These are phyloP conservation scores for Rubia balearica DNA, from an alignment of 305 asterid genomes.

Conservation along the genomic window DNA sequence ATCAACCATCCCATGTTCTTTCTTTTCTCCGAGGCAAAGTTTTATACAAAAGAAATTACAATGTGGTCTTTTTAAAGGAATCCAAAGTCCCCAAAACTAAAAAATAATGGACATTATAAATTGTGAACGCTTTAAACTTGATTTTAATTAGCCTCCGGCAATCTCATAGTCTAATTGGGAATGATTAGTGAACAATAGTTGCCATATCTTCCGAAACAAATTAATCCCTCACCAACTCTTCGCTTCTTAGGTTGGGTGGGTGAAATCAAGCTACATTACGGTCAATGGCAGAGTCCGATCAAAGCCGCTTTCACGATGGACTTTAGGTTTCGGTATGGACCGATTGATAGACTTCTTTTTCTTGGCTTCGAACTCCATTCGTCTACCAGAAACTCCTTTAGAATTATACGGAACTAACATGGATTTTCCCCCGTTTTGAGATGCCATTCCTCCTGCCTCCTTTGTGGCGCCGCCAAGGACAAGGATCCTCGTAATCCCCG, in stretches of 20 bases:
- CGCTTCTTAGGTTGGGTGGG: neutral
- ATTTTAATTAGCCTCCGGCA: neutral
- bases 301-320: slow-evolving; percentile 42
- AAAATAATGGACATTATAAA: neutral
- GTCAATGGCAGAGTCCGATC: slow-evolving; percentile 37
- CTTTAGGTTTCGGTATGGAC: slow-evolving; percentile 28
- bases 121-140: neutral
- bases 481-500: slow-evolving; percentile 58
- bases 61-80: neutral
- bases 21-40: neutral
- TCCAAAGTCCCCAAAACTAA: neutral
- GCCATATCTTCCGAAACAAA: neutral
- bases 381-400: slow-evolving; percentile 24
- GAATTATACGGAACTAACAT: slow-evolving; percentile 5
- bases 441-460: slow-evolving; percentile 23
- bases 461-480: slow-evolving; percentile 39
- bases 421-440: slow-evolving; percentile 16
- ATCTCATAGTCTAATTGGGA: neutral
- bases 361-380: slow-evolving; percentile 23
- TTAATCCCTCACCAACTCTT: neutral
- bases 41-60: neutral
- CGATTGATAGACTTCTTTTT: slow-evolving; percentile 37
- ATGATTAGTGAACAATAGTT: neutral
- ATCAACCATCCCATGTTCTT: neutral
- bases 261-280: slow-evolving; percentile 26